Evolutionary conservation across 345 rosid genomes (phyloP).

Genomic region (Salix arbutifolia): DNA sequence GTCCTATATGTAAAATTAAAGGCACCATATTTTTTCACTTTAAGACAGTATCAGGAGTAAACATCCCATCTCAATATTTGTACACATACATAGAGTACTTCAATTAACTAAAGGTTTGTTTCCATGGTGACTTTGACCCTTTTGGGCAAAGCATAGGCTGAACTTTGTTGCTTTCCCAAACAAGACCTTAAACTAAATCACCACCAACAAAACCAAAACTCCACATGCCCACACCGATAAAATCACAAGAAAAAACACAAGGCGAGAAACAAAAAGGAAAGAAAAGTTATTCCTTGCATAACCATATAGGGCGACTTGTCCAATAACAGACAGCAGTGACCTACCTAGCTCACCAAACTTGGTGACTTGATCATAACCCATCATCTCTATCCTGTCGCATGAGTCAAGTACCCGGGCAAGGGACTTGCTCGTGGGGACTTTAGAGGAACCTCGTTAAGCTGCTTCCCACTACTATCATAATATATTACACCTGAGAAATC

Average conservation of each 20-base stretch:
- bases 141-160: not conserved
- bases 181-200: not conserved
- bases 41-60: not conserved
- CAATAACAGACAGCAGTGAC: not conserved
- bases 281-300: not conserved
- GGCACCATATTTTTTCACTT: too few relatives aligned
- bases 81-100: not conserved
- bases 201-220: not conserved
- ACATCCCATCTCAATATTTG: not conserved
- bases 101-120: not conserved
- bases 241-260: not conserved
- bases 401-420: conserved; percentile 33
- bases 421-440: conserved; percentile 86
- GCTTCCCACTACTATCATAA: conserved; percentile 66
- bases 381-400: not conserved
- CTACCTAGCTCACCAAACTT: too few relatives aligned
- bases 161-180: not conserved
- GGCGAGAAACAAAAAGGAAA: not conserved
- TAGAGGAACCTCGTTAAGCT: conserved; percentile 50
- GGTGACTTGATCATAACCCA: not conserved
- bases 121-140: not conserved
- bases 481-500: conserved; percentile 84
- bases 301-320: not conserved
- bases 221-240: not conserved
- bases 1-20: too few relatives aligned